A percentile compares a stretch with the other conserved stretches of the same genome.
phyloP scores from a whole-genome alignment of 805 yeast genomes.

The Lachancea dasiensis region DNA sequence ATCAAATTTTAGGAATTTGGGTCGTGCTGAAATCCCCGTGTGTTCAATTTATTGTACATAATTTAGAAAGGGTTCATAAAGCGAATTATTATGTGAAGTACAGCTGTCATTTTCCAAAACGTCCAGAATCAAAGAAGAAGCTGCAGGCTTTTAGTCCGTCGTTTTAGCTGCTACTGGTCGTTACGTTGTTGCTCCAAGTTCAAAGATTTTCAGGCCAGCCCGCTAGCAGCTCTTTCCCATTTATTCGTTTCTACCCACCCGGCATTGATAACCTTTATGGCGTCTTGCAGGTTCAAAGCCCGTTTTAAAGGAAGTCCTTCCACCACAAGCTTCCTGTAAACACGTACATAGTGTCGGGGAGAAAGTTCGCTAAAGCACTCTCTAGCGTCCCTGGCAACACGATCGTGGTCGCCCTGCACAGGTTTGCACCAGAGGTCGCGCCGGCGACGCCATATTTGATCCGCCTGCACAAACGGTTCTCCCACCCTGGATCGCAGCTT shows the following conservation, averaged over 20 bases:
- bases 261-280: slow-evolving; percentile 62
- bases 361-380: slow-evolving; percentile 33
- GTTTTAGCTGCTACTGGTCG: too few species aligned
- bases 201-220: slow-evolving; percentile 14
- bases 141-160: too few species aligned
- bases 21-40: too few species aligned
- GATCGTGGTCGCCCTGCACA: slow-evolving; percentile 7
- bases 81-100: too few species aligned
- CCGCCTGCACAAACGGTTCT: slow-evolving; percentile 47
- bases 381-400: slow-evolving; percentile 19
- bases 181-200: too few species aligned
- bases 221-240: slow-evolving; percentile 54
- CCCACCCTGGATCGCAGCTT: slow-evolving; percentile 26
- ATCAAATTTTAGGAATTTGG: too few species aligned
- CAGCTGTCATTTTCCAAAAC: too few species aligned
- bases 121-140: too few species aligned
- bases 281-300: slow-evolving; percentile 70
- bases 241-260: slow-evolving; percentile 81
- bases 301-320: slow-evolving; percentile 60
- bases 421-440: slow-evolving; percentile 60
- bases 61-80: too few species aligned
- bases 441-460: slow-evolving; percentile 61
- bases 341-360: slow-evolving; percentile 47
- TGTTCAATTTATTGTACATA: too few species aligned
- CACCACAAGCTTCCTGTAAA: slow-evolving; percentile 65